Conservation (phyloP, 352 stramenopile species). For the Globisporangium mamillatum region DNA sequence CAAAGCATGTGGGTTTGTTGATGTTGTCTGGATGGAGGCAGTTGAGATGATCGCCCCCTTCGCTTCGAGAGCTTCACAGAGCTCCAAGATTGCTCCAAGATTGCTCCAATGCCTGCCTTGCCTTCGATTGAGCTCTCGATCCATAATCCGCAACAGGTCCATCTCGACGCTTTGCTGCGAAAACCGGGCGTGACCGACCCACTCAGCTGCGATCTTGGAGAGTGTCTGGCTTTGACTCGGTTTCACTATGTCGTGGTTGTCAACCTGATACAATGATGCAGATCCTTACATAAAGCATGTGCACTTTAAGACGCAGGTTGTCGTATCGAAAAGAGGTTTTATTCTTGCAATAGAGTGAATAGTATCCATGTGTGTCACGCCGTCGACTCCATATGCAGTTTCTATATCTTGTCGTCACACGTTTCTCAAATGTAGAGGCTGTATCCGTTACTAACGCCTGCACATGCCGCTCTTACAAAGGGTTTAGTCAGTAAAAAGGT, state of each 20-base stretch:
- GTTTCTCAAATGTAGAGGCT: background rate
- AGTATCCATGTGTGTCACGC: background rate
- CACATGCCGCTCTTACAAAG: background rate
- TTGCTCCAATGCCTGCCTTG: background rate
- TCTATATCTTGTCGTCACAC: background rate
- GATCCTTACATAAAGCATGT: background rate
- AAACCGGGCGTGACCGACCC: background rate
- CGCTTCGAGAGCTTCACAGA: background rate
- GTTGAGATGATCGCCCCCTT: background rate
- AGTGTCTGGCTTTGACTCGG: background rate
- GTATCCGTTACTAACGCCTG: background rate
- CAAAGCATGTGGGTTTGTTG: background rate
- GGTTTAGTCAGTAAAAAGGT: background rate
- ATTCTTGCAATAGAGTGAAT: background rate
- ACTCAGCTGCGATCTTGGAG: background rate
- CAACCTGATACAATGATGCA: background rate
- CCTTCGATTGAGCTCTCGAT: background rate
- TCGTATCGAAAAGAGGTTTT: background rate
- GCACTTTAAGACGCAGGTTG: background rate
- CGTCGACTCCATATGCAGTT: background rate
- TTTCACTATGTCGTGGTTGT: background rate
- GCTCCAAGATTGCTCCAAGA: background rate
- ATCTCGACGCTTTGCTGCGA: background rate
- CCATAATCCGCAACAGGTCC: background rate
- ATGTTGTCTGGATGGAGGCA: background rate